Conservation (phyloP, 805 yeast species). For the Yarrowia sp. region DNA sequence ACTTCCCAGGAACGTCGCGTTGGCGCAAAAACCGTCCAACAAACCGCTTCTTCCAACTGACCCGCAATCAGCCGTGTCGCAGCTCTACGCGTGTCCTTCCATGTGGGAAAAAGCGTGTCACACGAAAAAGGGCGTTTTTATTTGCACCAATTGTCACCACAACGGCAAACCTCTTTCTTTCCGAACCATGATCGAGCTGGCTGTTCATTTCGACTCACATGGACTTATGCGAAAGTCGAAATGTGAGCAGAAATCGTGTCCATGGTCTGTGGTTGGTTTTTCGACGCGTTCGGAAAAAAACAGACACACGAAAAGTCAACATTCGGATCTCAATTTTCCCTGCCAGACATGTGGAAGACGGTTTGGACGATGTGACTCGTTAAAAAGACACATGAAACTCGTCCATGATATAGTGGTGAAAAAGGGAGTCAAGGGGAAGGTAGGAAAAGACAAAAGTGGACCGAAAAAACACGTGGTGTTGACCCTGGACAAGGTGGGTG, state of each 20-base stretch:
- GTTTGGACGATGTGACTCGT: slow-evolving; percentile 20
- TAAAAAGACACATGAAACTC: slow-evolving; percentile 19
- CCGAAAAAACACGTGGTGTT: too few relatives aligned
- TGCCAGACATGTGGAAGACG: slow-evolving; percentile 12
- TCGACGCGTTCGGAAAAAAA: slow-evolving; percentile 13
- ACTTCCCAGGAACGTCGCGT: not conserved
- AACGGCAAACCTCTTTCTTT: slow-evolving; percentile 12
- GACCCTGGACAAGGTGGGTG: too few relatives aligned
- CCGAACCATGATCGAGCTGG: slow-evolving; percentile 19
- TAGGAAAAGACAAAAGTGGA: too few relatives aligned
- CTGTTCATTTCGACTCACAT: slow-evolving; percentile 22
- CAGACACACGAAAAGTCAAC: slow-evolving; percentile 23
- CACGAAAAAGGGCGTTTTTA: slow-evolving; percentile 23
- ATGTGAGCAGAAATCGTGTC: slow-evolving; percentile 12
- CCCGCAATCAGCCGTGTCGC: not conserved
- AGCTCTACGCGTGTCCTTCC: not conserved
- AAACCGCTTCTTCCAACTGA: slow-evolving; percentile 8
- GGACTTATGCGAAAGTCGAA: slow-evolving; percentile 26
- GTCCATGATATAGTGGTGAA: not conserved
- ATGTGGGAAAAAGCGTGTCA: slow-evolving; percentile 25
- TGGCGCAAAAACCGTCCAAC: not conserved
- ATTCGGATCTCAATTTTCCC: slow-evolving; percentile 5
- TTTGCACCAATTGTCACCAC: slow-evolving; percentile 18
- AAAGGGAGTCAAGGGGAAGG: not conserved
- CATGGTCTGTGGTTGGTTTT: slow-evolving; percentile 25